phyloP scores from a whole-genome alignment of 768 basidiomycete species.

The Dioszegia aurantiaca region DNA sequence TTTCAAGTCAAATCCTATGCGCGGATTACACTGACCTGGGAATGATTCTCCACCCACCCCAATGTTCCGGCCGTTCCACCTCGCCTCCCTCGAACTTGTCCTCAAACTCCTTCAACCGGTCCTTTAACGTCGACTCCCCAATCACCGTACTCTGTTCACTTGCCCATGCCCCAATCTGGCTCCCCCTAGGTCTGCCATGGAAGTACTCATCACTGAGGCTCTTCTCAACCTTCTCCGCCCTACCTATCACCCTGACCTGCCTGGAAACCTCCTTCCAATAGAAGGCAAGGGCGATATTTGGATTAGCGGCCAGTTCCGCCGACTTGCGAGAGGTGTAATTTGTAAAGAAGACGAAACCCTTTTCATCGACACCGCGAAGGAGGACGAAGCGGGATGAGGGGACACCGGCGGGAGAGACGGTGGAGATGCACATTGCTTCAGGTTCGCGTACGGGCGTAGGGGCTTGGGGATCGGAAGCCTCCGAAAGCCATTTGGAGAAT shows the following conservation, averaged over 20 bases:
- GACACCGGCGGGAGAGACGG: conserved; percentile 58
- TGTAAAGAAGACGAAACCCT: conserved; percentile 92
- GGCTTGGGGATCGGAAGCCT: conserved; percentile 51
- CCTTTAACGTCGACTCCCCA: conserved; percentile 65
- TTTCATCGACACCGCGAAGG: conserved; percentile 77
- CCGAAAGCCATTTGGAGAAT: conserved; percentile 80
- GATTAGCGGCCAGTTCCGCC: conserved; percentile 70
- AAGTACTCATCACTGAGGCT: conserved; percentile 83
- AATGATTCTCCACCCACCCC: conserved; percentile 96
- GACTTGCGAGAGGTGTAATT: conserved; percentile 96
- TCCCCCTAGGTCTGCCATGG: conserved; percentile 73
- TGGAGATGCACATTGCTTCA: conserved; percentile 79
- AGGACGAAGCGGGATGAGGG: conserved; percentile 87
- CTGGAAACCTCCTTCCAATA: conserved; percentile 85
- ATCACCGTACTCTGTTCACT: conserved; percentile 82
- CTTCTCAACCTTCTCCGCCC: conserved; percentile 70
- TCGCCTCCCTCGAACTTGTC: conserved; percentile 61
- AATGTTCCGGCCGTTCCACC: conserved; percentile 80
- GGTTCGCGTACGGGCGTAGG: conserved; percentile 66
- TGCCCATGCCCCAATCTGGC: conserved; percentile 87
- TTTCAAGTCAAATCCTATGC: not conserved
- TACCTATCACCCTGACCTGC: conserved; percentile 78
- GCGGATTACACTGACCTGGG: conserved; percentile 62
- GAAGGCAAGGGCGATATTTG: conserved; percentile 76
- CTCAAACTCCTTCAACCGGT: conserved; percentile 62